Base-by-base conservation (phyloP, 2,329 filamentous ascomycete species). In the Exophiala dermatitidis region DNA sequence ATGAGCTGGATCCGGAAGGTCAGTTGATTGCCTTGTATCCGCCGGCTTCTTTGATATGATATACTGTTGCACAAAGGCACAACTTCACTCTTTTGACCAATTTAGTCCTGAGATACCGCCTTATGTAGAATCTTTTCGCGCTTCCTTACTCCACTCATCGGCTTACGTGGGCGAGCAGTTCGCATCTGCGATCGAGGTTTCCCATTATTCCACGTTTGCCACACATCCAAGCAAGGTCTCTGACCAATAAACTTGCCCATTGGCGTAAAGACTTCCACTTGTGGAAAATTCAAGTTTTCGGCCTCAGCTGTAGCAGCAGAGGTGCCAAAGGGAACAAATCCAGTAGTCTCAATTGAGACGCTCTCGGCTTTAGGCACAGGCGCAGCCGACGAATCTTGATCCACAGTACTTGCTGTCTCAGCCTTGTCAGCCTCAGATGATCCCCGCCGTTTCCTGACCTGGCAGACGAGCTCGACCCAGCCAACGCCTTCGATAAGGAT, bases 401-500 rank as follows among this genome's bases (percentile, higher is more conserved):
- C 42, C 4, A 34, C 30, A 7, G 28, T 30, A 33, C 12, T 8
- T 45, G 56, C 58, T 4, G 36, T 7, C 26, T 51, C 28, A 5
- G 34, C 5, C 5, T 29, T 3, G 4, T 37, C 43, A 10, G 41
- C 8, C 6, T 28, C 38, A 36, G 19, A 12, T 59, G 7, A 28
- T 12, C 60, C 45, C 48, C 56, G 33, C 55, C 42, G 30, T 10
- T 76, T 80, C 47, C 91, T 81, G 6, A 94, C 81, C 70, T 98
- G 91, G 2, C 84, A 84, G 0, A 83, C 84, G 38, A 98, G 69
- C 70, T 98, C 93, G 2, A 98, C 79, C 87, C 94, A 98, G 5
- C 93, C 93, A 29, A 90, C 85, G 1, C 93, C 90, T 68, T 97
- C 91, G 46, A 98, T 83, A 9, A 98, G 73, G 28, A 98, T 82